These are phyloP conservation scores for Termitomyces sp. DNA, from an alignment of 768 basidiomycete genomes.

Conservation along the genomic window DNA sequence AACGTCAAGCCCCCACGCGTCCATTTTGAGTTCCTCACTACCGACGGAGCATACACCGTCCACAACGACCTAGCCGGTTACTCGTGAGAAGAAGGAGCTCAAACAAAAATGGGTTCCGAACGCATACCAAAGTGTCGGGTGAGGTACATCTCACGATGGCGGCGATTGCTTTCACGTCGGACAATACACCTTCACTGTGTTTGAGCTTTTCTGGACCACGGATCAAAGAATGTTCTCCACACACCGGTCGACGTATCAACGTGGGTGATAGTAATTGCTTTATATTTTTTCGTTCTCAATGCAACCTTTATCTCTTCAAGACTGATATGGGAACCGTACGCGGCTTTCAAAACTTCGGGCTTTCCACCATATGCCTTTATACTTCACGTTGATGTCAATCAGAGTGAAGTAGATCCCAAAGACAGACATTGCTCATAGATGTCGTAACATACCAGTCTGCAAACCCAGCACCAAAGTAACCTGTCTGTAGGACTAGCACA, in stretches of 20 bases:
- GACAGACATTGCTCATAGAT: slow-evolving; percentile 31
- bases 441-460: slow-evolving; percentile 59
- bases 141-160: slow-evolving; percentile 63
- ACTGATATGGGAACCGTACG: slow-evolving; percentile 60
- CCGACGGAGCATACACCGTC: slow-evolving; percentile 94
- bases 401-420: slow-evolving; percentile 27
- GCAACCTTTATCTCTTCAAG: slow-evolving; percentile 52
- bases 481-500: slow-evolving; percentile 75
- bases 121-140: slow-evolving; percentile 66
- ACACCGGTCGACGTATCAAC: slow-evolving; percentile 80
- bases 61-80: slow-evolving; percentile 46
- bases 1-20: slow-evolving; percentile 83
- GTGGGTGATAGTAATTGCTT: slow-evolving; percentile 82
- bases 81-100: slow-evolving; percentile 1
- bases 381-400: not conserved
- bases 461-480: slow-evolving; percentile 88
- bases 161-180: slow-evolving; percentile 65
- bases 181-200: slow-evolving; percentile 54
- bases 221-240: slow-evolving; percentile 6
- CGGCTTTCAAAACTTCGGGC: slow-evolving; percentile 66
- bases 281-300: slow-evolving; percentile 66
- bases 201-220: not conserved
- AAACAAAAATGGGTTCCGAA: not conserved
- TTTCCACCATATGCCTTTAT: slow-evolving; percentile 65
- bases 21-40: slow-evolving; percentile 84